These are phyloP conservation scores for Boletus speciosus DNA, from an alignment of 768 basidiomycete genomes.

Conservation along the genomic window DNA sequence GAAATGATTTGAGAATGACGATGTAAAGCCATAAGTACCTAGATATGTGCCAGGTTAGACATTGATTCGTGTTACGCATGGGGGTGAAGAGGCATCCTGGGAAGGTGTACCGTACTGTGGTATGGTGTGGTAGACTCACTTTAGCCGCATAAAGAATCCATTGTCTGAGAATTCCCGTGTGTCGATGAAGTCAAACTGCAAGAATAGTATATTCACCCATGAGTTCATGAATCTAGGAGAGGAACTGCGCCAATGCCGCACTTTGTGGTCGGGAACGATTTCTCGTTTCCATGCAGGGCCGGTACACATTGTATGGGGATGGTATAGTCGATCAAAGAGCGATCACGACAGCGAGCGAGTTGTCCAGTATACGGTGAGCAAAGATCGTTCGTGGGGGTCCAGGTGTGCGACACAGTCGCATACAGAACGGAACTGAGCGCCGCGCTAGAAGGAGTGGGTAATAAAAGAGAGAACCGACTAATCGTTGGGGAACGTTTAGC, in stretches of 20 bases:
- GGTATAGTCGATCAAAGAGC: constrained; percentile 11
- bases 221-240: neutral
- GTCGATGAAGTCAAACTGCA: constrained; percentile 95
- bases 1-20: constrained; percentile 90
- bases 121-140: constrained; percentile 44
- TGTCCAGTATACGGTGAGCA: constrained; percentile 18
- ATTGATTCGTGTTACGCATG: neutral
- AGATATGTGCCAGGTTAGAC: constrained; percentile 13
- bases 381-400: constrained; percentile 20
- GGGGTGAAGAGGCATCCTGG: neutral
- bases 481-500: constrained; percentile 2
- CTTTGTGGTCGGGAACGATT: constrained; percentile 97
- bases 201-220: constrained; percentile 1
- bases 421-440: constrained; percentile 18
- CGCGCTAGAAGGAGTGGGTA: constrained; percentile 21
- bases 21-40: constrained; percentile 94
- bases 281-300: constrained; percentile 95
- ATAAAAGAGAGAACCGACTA: constrained; percentile 22
- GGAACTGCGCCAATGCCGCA: constrained; percentile 31
- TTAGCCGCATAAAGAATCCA: constrained; percentile 80
- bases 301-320: constrained; percentile 33
- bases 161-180: constrained; percentile 89
- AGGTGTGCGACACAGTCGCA: constrained; percentile 35
- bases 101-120: neutral
- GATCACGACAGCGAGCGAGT: constrained; percentile 24